Evolutionary conservation across 148 eudicot species (phyloP), one percentile per base, ranked within the genome.

Genomic region (Simmondsia chinensis): DNA sequence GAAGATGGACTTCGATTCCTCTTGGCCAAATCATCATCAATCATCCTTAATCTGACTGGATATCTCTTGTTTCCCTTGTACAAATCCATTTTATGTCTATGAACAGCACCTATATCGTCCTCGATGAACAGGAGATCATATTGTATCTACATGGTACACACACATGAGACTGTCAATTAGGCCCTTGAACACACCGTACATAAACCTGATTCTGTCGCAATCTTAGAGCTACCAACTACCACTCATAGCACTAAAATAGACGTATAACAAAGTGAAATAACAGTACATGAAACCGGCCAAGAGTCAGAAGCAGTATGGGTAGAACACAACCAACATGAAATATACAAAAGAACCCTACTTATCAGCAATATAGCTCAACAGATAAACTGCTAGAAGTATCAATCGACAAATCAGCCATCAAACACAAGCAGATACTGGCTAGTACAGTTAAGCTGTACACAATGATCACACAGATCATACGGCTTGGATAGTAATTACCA

Each of bases 101-200:
- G 75, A 13, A 88, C 81, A 56, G 74, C 64, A 46, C 52, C 57
- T 53, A 88, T 73, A 52, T 88, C 97, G 60, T 88, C 97, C 60
- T 76, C 73, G 42, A 88, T 78, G 65, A 60, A 75, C 58, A 66
- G 69, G 35, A 88, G 87, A 52, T 88, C 94, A 45, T 49, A 52
- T 71, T 88, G 83, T 40, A 83, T 62, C 97, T 88, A 49, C 43
- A 70, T 13, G 37, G n/a, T 20, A 57, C 32, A 54, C 23, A 9
- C 5, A 28, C 21, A 22, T 26, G 33, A 33, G 46, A 29, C 4
- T n/a, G 8, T 28, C n/a, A n/a, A n/a, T n/a, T n/a, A n/a, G n/a
- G n/a, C n/a, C n/a, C n/a, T n/a, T n/a, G n/a, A n/a, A n/a, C n/a
- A n/a, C n/a, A n/a, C n/a, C n/a, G n/a, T n/a, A n/a, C n/a, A n/a